phyloP scores from a whole-genome alignment of 768 basidiomycete species.

The Piloderma croceum region DNA sequence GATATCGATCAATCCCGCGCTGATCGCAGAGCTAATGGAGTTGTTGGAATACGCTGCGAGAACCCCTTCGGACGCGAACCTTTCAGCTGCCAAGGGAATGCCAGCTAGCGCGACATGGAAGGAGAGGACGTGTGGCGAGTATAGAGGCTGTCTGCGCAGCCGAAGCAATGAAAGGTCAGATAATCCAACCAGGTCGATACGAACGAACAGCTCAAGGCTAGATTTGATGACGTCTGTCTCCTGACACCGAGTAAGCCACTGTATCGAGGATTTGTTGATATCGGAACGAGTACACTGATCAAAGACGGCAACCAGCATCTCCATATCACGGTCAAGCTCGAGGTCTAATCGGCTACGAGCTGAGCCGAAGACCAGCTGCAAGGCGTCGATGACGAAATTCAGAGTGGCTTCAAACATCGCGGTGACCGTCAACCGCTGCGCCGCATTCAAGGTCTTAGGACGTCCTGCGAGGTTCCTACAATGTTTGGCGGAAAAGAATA shows the following conservation, averaged over 20 bases:
- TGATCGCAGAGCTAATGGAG: conserved; percentile 69
- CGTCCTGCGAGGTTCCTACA: conserved; percentile 45
- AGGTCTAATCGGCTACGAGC: conserved; percentile 52
- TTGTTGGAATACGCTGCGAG: conserved; percentile 81
- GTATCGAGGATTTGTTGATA: conserved; percentile 58
- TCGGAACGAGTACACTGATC: conserved; percentile 71
- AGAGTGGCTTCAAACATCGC: conserved; percentile 58
- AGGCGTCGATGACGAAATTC: conserved; percentile 58
- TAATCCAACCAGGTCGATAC: conserved; percentile 63
- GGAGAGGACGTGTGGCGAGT: conserved; percentile 71
- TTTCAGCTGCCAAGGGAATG: conserved; percentile 72
- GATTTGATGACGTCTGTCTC: conserved; percentile 73
- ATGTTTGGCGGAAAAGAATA: conserved; percentile 72
- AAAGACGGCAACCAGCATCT: conserved; percentile 76
- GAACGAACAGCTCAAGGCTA: conserved; percentile 68
- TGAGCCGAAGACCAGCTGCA: conserved; percentile 58
- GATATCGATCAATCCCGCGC: conserved; percentile 66
- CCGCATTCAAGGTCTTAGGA: conserved; percentile 48
- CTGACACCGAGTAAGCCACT: conserved; percentile 79
- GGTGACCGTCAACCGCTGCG: conserved; percentile 55
- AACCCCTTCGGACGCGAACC: conserved; percentile 79
- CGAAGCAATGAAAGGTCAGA: conserved; percentile 62
- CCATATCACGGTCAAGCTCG: conserved; percentile 76
- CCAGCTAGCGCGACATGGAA: conserved; percentile 85
- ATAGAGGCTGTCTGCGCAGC: conserved; percentile 58